phyloP scores from a whole-genome alignment of 2,329 filamentous ascomycete genomes.

The Emmonsiellopsis sp. region DNA sequence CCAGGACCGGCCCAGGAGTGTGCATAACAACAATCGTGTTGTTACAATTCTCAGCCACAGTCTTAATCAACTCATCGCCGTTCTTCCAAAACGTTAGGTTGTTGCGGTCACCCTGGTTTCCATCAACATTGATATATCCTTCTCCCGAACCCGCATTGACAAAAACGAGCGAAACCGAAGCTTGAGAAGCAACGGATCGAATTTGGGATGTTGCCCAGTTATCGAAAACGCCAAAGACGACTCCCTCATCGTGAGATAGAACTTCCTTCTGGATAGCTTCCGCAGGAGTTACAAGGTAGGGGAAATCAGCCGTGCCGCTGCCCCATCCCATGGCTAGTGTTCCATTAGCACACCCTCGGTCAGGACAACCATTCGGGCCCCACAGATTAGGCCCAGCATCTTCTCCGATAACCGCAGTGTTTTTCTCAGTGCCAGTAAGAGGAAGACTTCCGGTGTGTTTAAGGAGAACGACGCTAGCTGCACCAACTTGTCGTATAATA shows the following conservation, averaged over 20 bases:
- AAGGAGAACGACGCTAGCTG: slow-evolving; percentile 75
- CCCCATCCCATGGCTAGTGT: slow-evolving; percentile 58
- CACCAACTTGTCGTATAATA: slow-evolving; percentile 67
- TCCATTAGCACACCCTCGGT: slow-evolving; percentile 55
- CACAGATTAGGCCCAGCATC: slow-evolving; percentile 67
- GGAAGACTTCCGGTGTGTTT: slow-evolving; percentile 75
- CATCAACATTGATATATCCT: slow-evolving; percentile 73
- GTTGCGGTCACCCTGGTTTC: slow-evolving; percentile 79
- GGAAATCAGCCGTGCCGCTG: slow-evolving; percentile 51
- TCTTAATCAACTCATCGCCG: slow-evolving; percentile 72
- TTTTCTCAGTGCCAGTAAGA: slow-evolving; percentile 63
- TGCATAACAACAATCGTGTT: slow-evolving; percentile 93
- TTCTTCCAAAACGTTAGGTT: slow-evolving; percentile 85
- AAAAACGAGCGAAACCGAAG: slow-evolving; percentile 65
- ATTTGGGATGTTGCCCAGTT: slow-evolving; percentile 49
- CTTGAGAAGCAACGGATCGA: slow-evolving; percentile 41
- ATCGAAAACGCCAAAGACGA: slow-evolving; percentile 52
- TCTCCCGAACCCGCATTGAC: slow-evolving; percentile 83
- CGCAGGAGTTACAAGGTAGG: slow-evolving; percentile 54
- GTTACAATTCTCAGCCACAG: slow-evolving; percentile 65
- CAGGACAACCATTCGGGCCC: slow-evolving; percentile 70
- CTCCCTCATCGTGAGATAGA: slow-evolving; percentile 53
- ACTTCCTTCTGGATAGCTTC: slow-evolving; percentile 59
- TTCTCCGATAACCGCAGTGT: slow-evolving; percentile 69
- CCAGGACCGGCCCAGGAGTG: slow-evolving; percentile 67